phyloP scores from a whole-genome alignment of 169 alveolate genomes.

The Babesia ovata region DNA sequence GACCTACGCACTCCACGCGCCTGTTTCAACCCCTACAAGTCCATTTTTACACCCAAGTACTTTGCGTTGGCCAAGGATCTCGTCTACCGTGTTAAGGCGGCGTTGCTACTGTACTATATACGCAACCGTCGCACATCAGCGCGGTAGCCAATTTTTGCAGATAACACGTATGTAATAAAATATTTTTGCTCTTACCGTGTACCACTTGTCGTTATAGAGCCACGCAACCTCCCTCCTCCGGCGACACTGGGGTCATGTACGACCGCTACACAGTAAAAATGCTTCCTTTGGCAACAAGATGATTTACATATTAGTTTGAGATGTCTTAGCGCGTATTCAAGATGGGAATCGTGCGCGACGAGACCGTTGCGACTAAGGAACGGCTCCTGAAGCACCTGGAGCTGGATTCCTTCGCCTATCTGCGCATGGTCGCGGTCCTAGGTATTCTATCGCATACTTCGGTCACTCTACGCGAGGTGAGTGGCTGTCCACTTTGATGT shows the following conservation, averaged over 20 bases:
- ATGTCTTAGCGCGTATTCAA: not conserved
- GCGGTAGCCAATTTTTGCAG: not conserved
- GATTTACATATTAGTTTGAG: not conserved
- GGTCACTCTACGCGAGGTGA: constrained; percentile 28
- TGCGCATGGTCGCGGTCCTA: constrained; percentile 52
- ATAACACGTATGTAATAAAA: not conserved
- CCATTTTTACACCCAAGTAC: constrained; percentile 42
- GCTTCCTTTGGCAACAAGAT: not conserved
- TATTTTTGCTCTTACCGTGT: too few species aligned
- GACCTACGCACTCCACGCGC: not conserved
- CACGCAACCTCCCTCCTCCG: constrained; percentile 34
- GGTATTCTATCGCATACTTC: constrained; percentile 48
- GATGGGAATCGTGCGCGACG: constrained; percentile 25
- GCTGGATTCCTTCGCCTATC: constrained; percentile 48
- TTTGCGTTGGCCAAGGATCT: constrained; percentile 30
- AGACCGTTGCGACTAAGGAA: constrained; percentile 22
- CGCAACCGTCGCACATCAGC: not conserved
- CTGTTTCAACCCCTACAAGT: constrained; percentile 44
- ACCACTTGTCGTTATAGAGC: too few species aligned
- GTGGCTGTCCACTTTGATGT: not conserved
- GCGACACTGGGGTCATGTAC: constrained; percentile 85
- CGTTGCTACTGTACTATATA: constrained; percentile 19
- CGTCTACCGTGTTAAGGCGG: constrained; percentile 28
- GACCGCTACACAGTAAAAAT: constrained; percentile 28
- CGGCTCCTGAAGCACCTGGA: constrained; percentile 41